These are phyloP conservation scores for Sphenostylis stenocarpa DNA, from an alignment of 306 rosid genomes.

Conservation along the genomic window DNA sequence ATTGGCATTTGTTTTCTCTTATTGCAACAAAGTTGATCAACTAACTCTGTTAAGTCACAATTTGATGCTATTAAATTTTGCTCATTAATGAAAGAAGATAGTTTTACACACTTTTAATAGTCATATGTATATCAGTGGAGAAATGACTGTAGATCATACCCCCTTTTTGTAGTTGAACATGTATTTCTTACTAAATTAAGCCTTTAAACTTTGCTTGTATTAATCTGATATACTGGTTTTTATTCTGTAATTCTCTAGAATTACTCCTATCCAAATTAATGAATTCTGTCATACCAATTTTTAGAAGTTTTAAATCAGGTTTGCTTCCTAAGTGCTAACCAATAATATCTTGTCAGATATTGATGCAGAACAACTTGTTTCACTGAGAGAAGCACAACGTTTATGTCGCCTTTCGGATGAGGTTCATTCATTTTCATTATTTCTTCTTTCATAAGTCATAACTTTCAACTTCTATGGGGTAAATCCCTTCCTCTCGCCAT, in stretches of 20 bases:
- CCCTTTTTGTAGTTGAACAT: background rate
- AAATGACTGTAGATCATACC: background rate
- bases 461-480: constrained; percentile 2
- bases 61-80: background rate
- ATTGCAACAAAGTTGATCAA: background rate
- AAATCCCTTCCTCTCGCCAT: constrained; percentile 1
- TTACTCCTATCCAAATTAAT: background rate
- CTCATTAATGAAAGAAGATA: constrained; percentile 8
- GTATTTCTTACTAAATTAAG: background rate
- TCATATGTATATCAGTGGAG: constrained; percentile 1
- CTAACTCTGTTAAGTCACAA: background rate
- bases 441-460: constrained; percentile 21
- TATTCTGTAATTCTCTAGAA: constrained; percentile 8
- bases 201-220: background rate
- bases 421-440: constrained; percentile 55
- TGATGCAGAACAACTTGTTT: constrained; percentile 61
- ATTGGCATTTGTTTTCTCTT: constrained; percentile 1
- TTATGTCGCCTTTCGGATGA: constrained; percentile 73
- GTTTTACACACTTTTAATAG: background rate
- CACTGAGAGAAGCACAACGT: constrained; percentile 72
- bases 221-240: constrained; percentile 20
- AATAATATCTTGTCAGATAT: constrained; percentile 54
- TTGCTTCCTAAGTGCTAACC: constrained; percentile 32
- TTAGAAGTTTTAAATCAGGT: background rate
- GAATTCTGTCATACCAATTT: background rate